Evolutionary conservation across 2,329 filamentous ascomycete species (phyloP).

Genomic region (Arthrobotrys musiformis): DNA sequence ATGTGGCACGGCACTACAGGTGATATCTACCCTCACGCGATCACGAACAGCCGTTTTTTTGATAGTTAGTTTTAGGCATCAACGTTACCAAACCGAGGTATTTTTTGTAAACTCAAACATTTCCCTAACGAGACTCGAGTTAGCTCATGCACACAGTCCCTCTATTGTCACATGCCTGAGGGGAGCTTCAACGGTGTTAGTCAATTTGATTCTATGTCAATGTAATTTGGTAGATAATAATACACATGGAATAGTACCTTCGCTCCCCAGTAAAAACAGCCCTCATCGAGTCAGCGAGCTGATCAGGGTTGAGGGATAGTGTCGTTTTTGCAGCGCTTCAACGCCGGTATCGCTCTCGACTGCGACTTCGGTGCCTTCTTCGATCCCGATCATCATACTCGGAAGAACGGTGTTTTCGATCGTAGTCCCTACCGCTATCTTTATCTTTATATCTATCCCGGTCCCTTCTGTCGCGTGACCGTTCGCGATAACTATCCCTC

Average conservation of each 20-base stretch:
- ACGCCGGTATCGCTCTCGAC: conserved; percentile 36
- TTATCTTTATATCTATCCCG: conserved; percentile 56
- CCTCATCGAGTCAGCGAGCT: background rate
- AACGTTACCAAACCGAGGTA: background rate
- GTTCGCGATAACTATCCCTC: conserved; percentile 60
- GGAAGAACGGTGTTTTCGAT: conserved; percentile 49
- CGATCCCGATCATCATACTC: conserved; percentile 39
- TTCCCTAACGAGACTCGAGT: background rate
- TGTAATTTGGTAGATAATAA: conserved; percentile 1
- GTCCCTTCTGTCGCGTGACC: conserved; percentile 59
- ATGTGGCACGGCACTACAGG: too few species aligned
- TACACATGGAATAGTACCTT: conserved; percentile 23
- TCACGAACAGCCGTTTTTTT: background rate
- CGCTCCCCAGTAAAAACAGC: background rate
- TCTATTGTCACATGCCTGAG: background rate
- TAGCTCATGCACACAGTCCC: background rate
- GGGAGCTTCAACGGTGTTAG: background rate
- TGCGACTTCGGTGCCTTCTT: conserved; percentile 56
- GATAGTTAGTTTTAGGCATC: background rate
- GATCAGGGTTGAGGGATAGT: background rate
- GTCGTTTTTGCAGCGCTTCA: background rate
- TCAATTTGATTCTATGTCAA: conserved; percentile 5
- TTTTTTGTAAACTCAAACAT: background rate
- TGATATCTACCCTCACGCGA: too few species aligned
- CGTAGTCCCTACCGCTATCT: conserved; percentile 46